Percentiles rank a stretch among this genome's conserved stretches.
Evolutionary conservation across 352 stramenopile species (phyloP).

Genomic region (Phytophthora syringae): DNA sequence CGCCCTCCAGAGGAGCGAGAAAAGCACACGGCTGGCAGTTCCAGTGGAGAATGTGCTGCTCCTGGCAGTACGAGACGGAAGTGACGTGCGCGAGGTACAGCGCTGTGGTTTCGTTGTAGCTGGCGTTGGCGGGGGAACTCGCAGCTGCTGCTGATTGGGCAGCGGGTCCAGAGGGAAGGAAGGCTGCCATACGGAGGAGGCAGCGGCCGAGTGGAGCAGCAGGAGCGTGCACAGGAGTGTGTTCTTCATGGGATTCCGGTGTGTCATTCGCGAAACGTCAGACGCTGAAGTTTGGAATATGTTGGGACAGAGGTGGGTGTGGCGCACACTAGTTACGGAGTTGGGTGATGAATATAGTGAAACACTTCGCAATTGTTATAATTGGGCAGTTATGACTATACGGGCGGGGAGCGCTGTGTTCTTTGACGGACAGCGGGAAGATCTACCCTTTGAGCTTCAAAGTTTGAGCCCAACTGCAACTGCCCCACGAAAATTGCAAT

Average conservation of each 20-base stretch:
- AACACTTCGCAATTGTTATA: too few relatives aligned
- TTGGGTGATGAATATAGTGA: too few relatives aligned
- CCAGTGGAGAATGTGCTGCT: slow-evolving; percentile 71
- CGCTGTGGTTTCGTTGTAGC: slow-evolving; percentile 73
- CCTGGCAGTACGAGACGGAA: slow-evolving; percentile 79
- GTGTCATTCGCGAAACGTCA: slow-evolving; percentile 6
- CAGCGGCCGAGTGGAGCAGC: slow-evolving; percentile 18
- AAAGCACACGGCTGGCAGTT: slow-evolving; percentile 74
- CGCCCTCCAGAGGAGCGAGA: slow-evolving; percentile 52
- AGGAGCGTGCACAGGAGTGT: slow-evolving; percentile 7
- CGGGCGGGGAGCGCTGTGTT: too few relatives aligned
- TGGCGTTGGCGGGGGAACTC: slow-evolving; percentile 1
- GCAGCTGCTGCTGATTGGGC: not conserved
- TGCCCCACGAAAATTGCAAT: too few relatives aligned
- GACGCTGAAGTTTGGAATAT: too few relatives aligned
- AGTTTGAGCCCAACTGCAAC: too few relatives aligned
- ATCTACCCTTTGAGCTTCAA: too few relatives aligned
- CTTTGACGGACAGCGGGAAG: too few relatives aligned
- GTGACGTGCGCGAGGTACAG: slow-evolving; percentile 81
- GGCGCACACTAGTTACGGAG: too few relatives aligned
- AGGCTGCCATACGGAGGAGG: slow-evolving; percentile 24
- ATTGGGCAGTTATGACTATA: too few relatives aligned
- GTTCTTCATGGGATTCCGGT: slow-evolving; percentile 17
- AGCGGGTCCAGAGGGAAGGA: slow-evolving; percentile 23
- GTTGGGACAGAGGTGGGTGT: too few relatives aligned